phyloP scores from a whole-genome alignment of 2,329 filamentous ascomycete genomes.

The Penicillium sp. region DNA sequence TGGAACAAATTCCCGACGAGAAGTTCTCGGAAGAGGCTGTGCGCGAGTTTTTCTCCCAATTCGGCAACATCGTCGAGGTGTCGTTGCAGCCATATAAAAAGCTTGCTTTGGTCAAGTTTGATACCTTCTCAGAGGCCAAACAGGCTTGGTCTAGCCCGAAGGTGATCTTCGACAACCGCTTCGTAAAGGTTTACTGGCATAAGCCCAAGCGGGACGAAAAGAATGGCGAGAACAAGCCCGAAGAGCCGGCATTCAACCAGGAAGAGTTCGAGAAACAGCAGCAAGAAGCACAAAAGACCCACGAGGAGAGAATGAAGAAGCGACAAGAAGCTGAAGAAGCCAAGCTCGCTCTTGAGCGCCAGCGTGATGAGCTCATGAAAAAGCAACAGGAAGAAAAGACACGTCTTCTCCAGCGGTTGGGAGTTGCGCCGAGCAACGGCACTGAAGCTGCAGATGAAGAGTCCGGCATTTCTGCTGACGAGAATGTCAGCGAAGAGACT shows the following conservation, averaged over 20 bases:
- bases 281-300: slow-evolving; percentile 59
- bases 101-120: slow-evolving; percentile 61
- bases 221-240: slow-evolving; percentile 33
- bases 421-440: slow-evolving; percentile 43
- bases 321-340: slow-evolving; percentile 57
- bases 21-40: slow-evolving; percentile 59
- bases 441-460: slow-evolving; percentile 28
- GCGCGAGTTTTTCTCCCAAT: slow-evolving; percentile 62
- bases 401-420: slow-evolving; percentile 54
- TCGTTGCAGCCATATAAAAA: slow-evolving; percentile 58
- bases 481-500: slow-evolving; percentile 52
- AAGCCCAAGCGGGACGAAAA: slow-evolving; percentile 47
- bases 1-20: slow-evolving; percentile 65
- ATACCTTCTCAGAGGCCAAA: slow-evolving; percentile 55
- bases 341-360: slow-evolving; percentile 57
- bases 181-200: slow-evolving; percentile 68
- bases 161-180: slow-evolving; percentile 66
- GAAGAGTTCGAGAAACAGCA: slow-evolving; percentile 61
- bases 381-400: slow-evolving; percentile 61
- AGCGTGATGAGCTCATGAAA: slow-evolving; percentile 54
- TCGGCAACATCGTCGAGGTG: slow-evolving; percentile 60
- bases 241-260: slow-evolving; percentile 55
- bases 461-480: slow-evolving; percentile 30
- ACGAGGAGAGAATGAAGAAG: slow-evolving; percentile 59
- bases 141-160: slow-evolving; percentile 64